Evolutionary conservation across 371 early-diverging fungal genomes (phyloP).

Genomic region (Scutellospora calospora): DNA sequence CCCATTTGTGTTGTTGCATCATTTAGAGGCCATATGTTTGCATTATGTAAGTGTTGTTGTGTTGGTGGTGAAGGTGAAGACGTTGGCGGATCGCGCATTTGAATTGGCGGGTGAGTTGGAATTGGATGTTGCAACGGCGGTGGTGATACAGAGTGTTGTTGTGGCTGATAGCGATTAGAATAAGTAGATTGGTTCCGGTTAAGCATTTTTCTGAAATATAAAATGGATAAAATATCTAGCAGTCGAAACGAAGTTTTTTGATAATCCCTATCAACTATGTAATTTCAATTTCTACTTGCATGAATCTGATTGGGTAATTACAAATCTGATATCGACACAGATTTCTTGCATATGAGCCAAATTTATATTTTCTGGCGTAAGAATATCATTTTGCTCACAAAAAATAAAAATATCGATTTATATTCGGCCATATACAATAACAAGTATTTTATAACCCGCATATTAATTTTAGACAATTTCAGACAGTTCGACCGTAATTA

Average conservation of each 20-base stretch:
- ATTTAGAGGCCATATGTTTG: conserved; percentile 58
- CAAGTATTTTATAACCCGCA: no score
- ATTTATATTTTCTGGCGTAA: no score
- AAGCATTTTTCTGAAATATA: not conserved
- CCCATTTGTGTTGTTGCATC: conserved; percentile 94
- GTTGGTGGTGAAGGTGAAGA: conserved; percentile 55
- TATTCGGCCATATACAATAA: no score
- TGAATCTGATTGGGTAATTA: not conserved
- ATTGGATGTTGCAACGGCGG: conserved; percentile 79
- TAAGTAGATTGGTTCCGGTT: not conserved
- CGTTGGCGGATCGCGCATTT: conserved; percentile 62
- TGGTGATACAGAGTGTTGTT: conserved; percentile 50
- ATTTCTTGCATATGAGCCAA: no score
- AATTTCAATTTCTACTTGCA: not conserved
- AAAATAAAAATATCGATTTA: no score
- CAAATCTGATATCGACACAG: no score
- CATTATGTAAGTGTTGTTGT: conserved; percentile 53
- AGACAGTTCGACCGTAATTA: no score
- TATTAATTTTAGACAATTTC: no score
- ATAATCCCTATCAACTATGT: not conserved
- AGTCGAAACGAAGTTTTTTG: not conserved
- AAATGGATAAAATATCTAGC: not conserved
- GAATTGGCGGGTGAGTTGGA: conserved; percentile 73
- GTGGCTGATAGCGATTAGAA: not conserved
- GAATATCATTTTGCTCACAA: no score